Percentiles rank a stretch among this genome's conserved stretches.
phyloP scores from a whole-genome alignment of 352 stramenopile species.

The Pythium brachiatum region DNA sequence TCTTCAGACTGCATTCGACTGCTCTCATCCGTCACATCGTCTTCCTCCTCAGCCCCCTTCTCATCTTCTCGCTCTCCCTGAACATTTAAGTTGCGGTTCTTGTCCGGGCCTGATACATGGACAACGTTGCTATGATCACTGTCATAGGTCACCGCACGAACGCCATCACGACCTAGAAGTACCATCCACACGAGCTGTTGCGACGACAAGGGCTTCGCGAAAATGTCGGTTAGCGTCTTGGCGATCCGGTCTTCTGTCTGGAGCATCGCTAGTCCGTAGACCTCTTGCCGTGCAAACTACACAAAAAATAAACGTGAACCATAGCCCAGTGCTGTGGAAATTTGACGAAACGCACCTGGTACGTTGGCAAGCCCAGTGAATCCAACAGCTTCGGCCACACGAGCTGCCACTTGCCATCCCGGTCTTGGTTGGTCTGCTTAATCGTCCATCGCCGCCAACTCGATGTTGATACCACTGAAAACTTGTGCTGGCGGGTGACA shows the following conservation, averaged over 20 bases:
- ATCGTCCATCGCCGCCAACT: constrained; percentile 13
- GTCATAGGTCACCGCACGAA: no score
- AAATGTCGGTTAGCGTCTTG: not conserved
- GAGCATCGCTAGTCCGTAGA: not conserved
- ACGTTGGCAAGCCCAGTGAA: not conserved
- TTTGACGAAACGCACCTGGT: not conserved
- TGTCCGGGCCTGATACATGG: no score
- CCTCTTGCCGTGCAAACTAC: not conserved
- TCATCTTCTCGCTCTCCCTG: no score
- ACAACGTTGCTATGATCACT: no score
- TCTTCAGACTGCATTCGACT: no score
- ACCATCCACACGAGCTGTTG: not conserved
- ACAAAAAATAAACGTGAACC: no score
- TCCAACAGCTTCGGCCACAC: constrained; percentile 13
- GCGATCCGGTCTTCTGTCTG: not conserved
- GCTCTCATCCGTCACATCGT: no score
- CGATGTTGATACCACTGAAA: not conserved
- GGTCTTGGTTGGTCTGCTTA: not conserved
- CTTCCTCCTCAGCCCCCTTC: no score
- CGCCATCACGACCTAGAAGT: not conserved
- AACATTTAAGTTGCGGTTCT: no score
- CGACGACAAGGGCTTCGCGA: not conserved
- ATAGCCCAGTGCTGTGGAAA: not conserved
- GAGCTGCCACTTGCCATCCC: not conserved
- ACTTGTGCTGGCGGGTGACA: not conserved